phyloP scores from a whole-genome alignment of 2,329 filamentous ascomycete species.

The Bisporella sp. region DNA sequence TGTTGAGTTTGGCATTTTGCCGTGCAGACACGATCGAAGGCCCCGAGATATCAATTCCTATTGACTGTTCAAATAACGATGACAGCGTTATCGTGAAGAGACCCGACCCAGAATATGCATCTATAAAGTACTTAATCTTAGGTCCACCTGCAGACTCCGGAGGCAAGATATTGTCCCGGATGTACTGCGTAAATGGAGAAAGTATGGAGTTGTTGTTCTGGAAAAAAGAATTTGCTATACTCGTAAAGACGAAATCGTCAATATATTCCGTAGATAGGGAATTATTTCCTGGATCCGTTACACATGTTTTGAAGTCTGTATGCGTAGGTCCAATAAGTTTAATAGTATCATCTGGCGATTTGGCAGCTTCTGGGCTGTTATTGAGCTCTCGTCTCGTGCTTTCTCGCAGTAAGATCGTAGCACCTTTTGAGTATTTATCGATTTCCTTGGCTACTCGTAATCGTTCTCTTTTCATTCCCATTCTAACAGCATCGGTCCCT shows the following conservation, averaged over 20 bases:
- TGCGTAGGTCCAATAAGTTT: slow-evolving; percentile 39
- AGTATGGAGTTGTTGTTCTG: slow-evolving; percentile 99
- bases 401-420: slow-evolving; percentile 84
- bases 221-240: slow-evolving; percentile 92
- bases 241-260: slow-evolving; percentile 73
- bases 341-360: slow-evolving; percentile 22
- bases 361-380: slow-evolving; percentile 22
- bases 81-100: slow-evolving; percentile 95
- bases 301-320: slow-evolving; percentile 77
- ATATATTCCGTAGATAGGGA: slow-evolving; percentile 82
- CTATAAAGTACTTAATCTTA: slow-evolving; percentile 77
- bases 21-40: slow-evolving; percentile 73
- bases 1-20: slow-evolving; percentile 72
- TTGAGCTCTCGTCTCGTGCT: slow-evolving; percentile 64
- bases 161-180: slow-evolving; percentile 70
- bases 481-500: slow-evolving; percentile 76
- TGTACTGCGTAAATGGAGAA: slow-evolving; percentile 76
- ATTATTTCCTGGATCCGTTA: slow-evolving; percentile 69
- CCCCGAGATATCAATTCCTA: slow-evolving; percentile 84
- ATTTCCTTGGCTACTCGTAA: slow-evolving; percentile 65
- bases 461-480: slow-evolving; percentile 75
- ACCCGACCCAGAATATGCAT: slow-evolving; percentile 94
- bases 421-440: slow-evolving; percentile 67
- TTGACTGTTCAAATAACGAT: slow-evolving; percentile 71
- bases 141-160: slow-evolving; percentile 30